These are phyloP conservation scores for Prunus mira DNA, from an alignment of 306 rosid species.

Conservation along the genomic window DNA sequence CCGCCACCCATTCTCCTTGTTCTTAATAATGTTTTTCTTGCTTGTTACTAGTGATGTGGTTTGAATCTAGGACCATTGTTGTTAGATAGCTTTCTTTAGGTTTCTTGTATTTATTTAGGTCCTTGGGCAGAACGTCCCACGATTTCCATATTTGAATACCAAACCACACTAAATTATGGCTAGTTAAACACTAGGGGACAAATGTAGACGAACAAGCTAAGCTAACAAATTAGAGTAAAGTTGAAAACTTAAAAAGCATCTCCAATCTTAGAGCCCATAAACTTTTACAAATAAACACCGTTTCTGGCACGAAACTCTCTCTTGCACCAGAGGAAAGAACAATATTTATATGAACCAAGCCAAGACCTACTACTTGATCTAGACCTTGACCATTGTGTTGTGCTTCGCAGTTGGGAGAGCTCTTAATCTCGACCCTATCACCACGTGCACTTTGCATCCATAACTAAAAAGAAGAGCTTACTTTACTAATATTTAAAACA, in stretches of 20 bases:
- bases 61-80: background rate
- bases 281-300: slow-evolving; percentile 13
- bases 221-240: background rate
- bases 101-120: background rate
- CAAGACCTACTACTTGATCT: background rate
- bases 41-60: background rate
- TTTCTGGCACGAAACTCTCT: slow-evolving; percentile 18
- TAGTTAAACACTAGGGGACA: slow-evolving; percentile 1
- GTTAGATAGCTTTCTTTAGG: background rate
- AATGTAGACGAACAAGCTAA: slow-evolving; percentile 5
- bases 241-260: background rate
- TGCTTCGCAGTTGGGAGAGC: slow-evolving; percentile 35
- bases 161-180: background rate
- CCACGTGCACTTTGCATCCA: slow-evolving; percentile 40
- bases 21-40: background rate
- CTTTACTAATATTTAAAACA: background rate
- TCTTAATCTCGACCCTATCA: slow-evolving; percentile 22
- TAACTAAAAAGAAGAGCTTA: background rate
- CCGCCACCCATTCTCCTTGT: background rate
- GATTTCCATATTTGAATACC: background rate
- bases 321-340: background rate
- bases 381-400: slow-evolving; percentile 23
- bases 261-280: slow-evolving; percentile 10
- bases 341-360: background rate
- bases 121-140: background rate